Percentiles rank a stretch among this genome's conserved stretches.
phyloP scores from a whole-genome alignment of 2,329 filamentous ascomycete genomes.

The Talaromyces sp. region DNA sequence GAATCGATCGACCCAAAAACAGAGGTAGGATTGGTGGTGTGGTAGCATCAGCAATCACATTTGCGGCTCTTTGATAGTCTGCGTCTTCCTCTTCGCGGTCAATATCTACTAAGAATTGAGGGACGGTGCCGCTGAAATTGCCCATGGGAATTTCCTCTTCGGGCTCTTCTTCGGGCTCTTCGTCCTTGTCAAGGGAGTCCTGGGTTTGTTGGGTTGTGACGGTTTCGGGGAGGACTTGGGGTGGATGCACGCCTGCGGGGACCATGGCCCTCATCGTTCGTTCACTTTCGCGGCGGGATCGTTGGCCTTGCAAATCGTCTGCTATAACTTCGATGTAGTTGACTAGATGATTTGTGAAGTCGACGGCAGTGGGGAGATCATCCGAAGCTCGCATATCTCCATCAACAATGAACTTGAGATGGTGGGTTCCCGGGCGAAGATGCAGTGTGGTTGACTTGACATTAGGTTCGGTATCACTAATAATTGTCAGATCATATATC shows the following conservation, averaged over 20 bases:
- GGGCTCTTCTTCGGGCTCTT: conserved; percentile 43
- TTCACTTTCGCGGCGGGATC: conserved; percentile 35
- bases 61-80: conserved; percentile 69
- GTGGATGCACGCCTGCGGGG: conserved; percentile 41
- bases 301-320: conserved; percentile 55
- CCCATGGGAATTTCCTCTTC: conserved; percentile 56
- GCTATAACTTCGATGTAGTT: conserved; percentile 95
- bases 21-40: conserved; percentile 81
- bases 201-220: conserved; percentile 30
- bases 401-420: conserved; percentile 94
- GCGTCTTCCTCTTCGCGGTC: conserved; percentile 78
- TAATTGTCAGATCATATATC: background rate
- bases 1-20: conserved; percentile 88
- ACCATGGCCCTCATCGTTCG: conserved; percentile 33
- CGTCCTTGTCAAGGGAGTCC: conserved; percentile 43
- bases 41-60: conserved; percentile 73
- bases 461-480: conserved; percentile 48
- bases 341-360: conserved; percentile 95
- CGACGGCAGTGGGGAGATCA: conserved; percentile 86
- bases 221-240: conserved; percentile 42
- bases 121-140: conserved; percentile 70
- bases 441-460: conserved; percentile 74
- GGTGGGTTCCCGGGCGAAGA: conserved; percentile 89
- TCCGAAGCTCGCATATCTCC: conserved; percentile 87
- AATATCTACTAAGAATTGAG: conserved; percentile 77